A percentile compares a stretch with the other conserved stretches of the same genome.
Evolutionary conservation across 768 basidiomycete genomes (phyloP).

Genomic region (Naganishia vishniacii): DNA sequence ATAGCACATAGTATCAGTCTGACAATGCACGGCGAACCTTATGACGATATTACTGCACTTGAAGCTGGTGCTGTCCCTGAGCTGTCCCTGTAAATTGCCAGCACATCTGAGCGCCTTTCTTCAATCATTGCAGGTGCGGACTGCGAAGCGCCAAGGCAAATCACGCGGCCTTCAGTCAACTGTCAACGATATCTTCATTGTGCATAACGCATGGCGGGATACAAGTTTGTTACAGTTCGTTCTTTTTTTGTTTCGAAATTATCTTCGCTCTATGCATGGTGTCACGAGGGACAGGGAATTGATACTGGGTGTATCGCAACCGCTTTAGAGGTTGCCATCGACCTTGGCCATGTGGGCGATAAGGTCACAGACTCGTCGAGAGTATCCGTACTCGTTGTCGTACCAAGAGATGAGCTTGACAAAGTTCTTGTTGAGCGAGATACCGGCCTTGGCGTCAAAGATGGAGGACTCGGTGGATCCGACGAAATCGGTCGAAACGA

Average conservation of each 20-base stretch:
- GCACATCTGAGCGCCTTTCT: no score
- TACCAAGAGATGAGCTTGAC: slow-evolving; percentile 95
- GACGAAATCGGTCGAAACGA: slow-evolving; percentile 91
- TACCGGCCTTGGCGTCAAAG: slow-evolving; percentile 91
- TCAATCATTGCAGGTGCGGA: no score
- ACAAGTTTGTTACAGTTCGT: not conserved
- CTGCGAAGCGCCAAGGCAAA: no score
- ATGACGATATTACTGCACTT: no score
- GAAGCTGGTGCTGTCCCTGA: no score
- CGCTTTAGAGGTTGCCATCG: slow-evolving; percentile 52
- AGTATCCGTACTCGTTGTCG: slow-evolving; percentile 62
- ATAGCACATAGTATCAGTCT: no score
- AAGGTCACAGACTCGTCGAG: slow-evolving; percentile 83
- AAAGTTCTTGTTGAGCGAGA: slow-evolving; percentile 83
- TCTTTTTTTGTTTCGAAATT: not conserved
- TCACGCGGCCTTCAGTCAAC: no score
- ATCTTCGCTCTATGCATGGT: not conserved
- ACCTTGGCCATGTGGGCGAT: slow-evolving; percentile 71
- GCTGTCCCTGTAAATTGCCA: no score
- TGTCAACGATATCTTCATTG: not conserved
- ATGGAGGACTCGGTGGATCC: slow-evolving; percentile 72
- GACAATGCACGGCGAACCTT: no score
- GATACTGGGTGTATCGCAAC: no score
- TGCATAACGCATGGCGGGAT: not conserved
- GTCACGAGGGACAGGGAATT: no score